Conservation (phyloP, 2,329 filamentous ascomycete species). For the Sclerotinia sclerotiorum region DNA sequence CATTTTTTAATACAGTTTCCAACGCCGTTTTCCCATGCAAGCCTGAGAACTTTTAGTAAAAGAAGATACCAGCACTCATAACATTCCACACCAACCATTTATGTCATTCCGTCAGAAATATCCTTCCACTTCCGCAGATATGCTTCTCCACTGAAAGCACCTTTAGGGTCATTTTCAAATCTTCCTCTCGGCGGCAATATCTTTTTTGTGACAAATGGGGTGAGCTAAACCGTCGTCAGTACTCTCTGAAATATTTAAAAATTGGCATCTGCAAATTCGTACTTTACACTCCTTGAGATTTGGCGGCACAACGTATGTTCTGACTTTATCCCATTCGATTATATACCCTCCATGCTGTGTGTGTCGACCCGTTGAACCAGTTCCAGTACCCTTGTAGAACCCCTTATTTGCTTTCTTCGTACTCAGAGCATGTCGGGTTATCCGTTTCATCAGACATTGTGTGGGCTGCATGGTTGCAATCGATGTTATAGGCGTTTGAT, state of each 20-base stretch:
- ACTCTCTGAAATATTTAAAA: not conserved
- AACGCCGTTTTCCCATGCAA: slow-evolving; percentile 25
- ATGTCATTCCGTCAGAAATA: slow-evolving; percentile 17
- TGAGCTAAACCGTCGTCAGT: slow-evolving; percentile 57
- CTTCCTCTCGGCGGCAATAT: slow-evolving; percentile 54
- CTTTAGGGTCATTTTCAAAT: slow-evolving; percentile 53
- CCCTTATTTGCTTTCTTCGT: slow-evolving; percentile 92
- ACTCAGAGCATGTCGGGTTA: slow-evolving; percentile 77
- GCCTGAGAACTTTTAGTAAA: slow-evolving; percentile 13
- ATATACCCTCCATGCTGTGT: slow-evolving; percentile 81
- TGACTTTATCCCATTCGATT: slow-evolving; percentile 83
- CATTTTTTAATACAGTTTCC: slow-evolving; percentile 24
- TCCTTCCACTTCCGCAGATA: slow-evolving; percentile 67
- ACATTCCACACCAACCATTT: not conserved
- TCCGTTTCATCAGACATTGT: slow-evolving; percentile 62
- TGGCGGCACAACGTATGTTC: slow-evolving; percentile 81
- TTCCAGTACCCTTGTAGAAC: slow-evolving; percentile 95
- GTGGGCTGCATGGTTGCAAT: slow-evolving; percentile 62
- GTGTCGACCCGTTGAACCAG: slow-evolving; percentile 82
- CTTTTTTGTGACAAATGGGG: slow-evolving; percentile 70
- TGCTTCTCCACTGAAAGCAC: slow-evolving; percentile 59
- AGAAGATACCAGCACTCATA: not conserved
- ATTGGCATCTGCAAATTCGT: slow-evolving; percentile 31
- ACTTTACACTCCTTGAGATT: slow-evolving; percentile 72
- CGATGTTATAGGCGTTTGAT: not conserved